Conservation (phyloP, 1,284 basidiomycete species). For the Puccinia polysora region DNA sequence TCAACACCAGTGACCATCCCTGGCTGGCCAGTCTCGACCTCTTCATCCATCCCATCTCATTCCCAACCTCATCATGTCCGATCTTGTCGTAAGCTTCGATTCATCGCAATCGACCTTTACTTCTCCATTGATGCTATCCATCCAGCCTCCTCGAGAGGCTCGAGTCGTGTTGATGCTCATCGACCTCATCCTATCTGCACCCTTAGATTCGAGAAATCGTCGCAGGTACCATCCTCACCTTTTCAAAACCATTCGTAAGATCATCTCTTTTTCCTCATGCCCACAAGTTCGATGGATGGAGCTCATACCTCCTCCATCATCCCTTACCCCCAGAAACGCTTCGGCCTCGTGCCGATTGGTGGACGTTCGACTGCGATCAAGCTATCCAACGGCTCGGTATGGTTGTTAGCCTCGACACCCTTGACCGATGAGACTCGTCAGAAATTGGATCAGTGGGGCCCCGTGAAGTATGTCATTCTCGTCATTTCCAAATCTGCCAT, state of each 20-base stretch:
- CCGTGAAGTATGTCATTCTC: constrained; percentile 62
- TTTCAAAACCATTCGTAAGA: constrained; percentile 42
- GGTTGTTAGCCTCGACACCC: constrained; percentile 80
- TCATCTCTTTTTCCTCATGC: not conserved
- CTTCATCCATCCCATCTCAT: no score
- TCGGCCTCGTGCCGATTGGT: constrained; percentile 67
- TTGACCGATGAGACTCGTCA: constrained; percentile 67
- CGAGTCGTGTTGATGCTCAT: no score
- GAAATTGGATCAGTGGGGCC: constrained; percentile 68
- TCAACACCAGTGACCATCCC: no score
- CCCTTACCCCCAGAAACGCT: constrained; percentile 54
- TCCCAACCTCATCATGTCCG: no score
- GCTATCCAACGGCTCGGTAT: constrained; percentile 67
- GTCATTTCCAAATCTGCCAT: not conserved
- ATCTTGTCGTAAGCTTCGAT: no score
- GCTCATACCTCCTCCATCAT: not conserved
- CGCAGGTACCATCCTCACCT: constrained; percentile 32
- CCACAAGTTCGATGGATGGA: not conserved
- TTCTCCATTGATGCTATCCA: no score
- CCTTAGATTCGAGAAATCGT: constrained; percentile 38
- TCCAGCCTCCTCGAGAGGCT: no score
- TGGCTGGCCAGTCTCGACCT: no score
- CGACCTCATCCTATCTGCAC: no score
- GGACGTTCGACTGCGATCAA: constrained; percentile 77
- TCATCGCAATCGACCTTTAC: no score